phyloP scores from a whole-genome alignment of 2,329 filamentous ascomycete genomes.

The Ceratocystis huliohia region DNA sequence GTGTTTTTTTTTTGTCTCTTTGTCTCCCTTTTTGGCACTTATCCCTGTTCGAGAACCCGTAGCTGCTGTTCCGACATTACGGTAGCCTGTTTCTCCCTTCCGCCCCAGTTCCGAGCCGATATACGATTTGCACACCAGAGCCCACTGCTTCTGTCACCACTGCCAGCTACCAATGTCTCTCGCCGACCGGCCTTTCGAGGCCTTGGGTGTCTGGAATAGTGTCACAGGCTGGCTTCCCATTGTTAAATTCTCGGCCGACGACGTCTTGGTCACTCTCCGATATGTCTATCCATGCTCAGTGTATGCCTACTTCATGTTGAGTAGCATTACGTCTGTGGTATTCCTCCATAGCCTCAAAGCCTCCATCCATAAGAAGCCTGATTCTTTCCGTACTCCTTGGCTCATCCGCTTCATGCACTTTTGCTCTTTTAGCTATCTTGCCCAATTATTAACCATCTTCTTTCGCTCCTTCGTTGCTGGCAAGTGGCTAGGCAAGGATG shows the following conservation, averaged over 20 bases:
- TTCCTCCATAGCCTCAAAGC: conserved; percentile 38
- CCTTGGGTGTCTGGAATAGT: not conserved
- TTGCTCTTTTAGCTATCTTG: conserved; percentile 31
- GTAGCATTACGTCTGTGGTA: conserved; percentile 40
- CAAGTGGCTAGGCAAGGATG: conserved; percentile 34
- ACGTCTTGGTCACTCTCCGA: conserved; percentile 27
- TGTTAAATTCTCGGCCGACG: not conserved
- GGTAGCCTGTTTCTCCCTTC: not conserved
- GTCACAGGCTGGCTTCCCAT: conserved; percentile 2
- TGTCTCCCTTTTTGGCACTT: not conserved
- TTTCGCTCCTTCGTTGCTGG: conserved; percentile 28
- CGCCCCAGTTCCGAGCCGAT: not conserved
- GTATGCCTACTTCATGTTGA: conserved; percentile 44
- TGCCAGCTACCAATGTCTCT: not conserved
- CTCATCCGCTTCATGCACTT: conserved; percentile 18
- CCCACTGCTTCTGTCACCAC: not conserved
- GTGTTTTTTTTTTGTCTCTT: not conserved
- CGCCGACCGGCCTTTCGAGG: not conserved
- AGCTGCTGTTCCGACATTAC: not conserved
- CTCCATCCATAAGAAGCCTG: conserved; percentile 26
- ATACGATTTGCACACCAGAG: not conserved
- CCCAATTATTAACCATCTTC: conserved; percentile 34
- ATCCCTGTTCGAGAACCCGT: not conserved
- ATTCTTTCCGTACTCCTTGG: conserved; percentile 31
- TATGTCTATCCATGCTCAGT: conserved; percentile 46